These are phyloP conservation scores for Candida alai DNA, from an alignment of 805 yeast genomes.

Conservation along the genomic window DNA sequence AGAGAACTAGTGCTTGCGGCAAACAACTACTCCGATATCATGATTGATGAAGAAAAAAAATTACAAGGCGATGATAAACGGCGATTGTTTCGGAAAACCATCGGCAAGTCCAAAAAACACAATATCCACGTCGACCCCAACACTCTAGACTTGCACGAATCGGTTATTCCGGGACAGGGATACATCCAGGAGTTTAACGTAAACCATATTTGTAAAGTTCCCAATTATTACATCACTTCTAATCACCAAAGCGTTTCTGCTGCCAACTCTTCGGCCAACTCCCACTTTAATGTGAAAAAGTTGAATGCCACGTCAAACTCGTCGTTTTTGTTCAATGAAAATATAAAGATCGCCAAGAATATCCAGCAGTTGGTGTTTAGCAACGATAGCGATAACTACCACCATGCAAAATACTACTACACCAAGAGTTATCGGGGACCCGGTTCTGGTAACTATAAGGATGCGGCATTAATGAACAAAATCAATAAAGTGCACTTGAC, in stretches of 20 bases:
- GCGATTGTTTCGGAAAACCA: constrained; percentile 19
- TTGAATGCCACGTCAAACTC: constrained; percentile 15
- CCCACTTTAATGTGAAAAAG: constrained; percentile 14
- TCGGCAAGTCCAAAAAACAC: constrained; percentile 29
- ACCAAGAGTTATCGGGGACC: constrained; percentile 41
- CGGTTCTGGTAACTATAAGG: constrained; percentile 44
- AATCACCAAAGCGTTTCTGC: constrained; percentile 18
- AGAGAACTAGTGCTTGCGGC: constrained; percentile 30
- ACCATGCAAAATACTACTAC: constrained; percentile 36
- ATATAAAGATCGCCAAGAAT: constrained; percentile 26
- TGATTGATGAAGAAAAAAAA: constrained; percentile 8
- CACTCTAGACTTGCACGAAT: constrained; percentile 35
- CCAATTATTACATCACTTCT: constrained; percentile 36
- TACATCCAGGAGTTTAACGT: constrained; percentile 40
- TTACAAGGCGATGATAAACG: constrained; percentile 10
- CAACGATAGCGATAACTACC: constrained; percentile 33
- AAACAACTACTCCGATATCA: constrained; percentile 25
- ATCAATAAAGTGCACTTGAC: constrained; percentile 34
- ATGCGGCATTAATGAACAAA: constrained; percentile 37
- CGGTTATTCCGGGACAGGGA: constrained; percentile 42
- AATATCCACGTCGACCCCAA: constrained; percentile 36
- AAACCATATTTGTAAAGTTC: constrained; percentile 38
- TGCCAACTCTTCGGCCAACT: constrained; percentile 8
- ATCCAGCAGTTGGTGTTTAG: constrained; percentile 32
- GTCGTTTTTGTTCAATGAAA: constrained; percentile 23